These are phyloP conservation scores for Sphagnum contortum DNA, from an alignment of 225 moss, liverwort and hornwort species.

Conservation along the genomic window DNA sequence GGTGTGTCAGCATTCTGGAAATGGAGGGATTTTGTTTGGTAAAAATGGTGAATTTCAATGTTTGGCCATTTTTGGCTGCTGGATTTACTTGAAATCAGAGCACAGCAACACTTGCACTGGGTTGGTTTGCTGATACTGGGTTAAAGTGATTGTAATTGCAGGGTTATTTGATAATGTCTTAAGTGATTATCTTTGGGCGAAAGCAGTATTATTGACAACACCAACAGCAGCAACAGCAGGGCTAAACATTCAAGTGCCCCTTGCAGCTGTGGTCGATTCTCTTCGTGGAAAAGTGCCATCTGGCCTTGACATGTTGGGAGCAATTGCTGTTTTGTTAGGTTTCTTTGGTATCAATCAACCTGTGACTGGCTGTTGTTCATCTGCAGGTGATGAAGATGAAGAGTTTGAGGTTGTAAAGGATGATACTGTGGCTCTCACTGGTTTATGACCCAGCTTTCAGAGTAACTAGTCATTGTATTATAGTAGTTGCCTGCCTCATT, in stretches of 20 bases:
- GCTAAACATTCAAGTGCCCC: constrained; percentile 80
- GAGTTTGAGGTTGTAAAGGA: constrained; percentile 12
- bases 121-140: too few relatives aligned
- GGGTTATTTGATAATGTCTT: constrained; percentile 84
- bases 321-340: constrained; percentile 61
- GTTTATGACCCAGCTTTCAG: too few relatives aligned
- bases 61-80: too few relatives aligned
- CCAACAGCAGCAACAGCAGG: constrained; percentile 89
- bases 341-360: constrained; percentile 88
- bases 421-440: not conserved
- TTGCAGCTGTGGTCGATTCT: constrained; percentile 69
- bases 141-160: constrained; percentile 11
- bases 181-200: constrained; percentile 95
- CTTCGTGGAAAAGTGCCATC: constrained; percentile 55
- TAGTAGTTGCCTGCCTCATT: too few relatives aligned
- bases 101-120: too few relatives aligned
- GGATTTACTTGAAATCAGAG: too few relatives aligned
- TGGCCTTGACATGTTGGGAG: constrained; percentile 40
- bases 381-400: constrained; percentile 11
- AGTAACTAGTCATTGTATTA: too few relatives aligned
- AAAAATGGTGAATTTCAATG: too few relatives aligned
- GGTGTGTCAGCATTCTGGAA: too few relatives aligned
- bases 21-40: too few relatives aligned
- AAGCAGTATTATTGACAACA: constrained; percentile 74
- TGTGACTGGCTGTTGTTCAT: constrained; percentile 33